Evolutionary conservation across 805 yeast genomes (phyloP).

Genomic region (Candida michaelii): DNA sequence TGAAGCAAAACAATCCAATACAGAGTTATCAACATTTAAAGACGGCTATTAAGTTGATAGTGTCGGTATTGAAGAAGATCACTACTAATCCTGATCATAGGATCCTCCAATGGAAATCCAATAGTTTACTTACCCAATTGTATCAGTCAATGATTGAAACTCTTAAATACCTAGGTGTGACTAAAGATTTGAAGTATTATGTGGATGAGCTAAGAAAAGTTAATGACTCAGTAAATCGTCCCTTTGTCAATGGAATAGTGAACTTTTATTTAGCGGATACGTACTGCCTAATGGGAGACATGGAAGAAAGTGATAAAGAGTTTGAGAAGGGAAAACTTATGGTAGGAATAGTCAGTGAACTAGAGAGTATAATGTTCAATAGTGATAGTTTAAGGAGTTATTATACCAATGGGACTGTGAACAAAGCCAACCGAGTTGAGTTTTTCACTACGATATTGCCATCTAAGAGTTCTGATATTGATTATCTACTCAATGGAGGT

Average conservation of each 20-base stretch:
- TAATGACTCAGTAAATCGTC: slow-evolving; percentile 23
- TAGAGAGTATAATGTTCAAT: neutral
- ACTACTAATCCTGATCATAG: neutral
- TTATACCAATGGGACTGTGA: neutral
- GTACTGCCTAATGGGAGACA: slow-evolving; percentile 7
- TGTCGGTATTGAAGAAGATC: slow-evolving; percentile 48
- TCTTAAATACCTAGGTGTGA: slow-evolving; percentile 50
- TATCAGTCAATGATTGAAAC: slow-evolving; percentile 41
- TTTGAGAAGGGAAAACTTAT: neutral
- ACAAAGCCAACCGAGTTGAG: neutral
- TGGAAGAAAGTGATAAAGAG: neutral
- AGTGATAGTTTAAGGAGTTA: neutral
- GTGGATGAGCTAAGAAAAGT: slow-evolving; percentile 48
- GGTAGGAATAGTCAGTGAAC: neutral
- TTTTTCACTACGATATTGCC: neutral
- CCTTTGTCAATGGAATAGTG: slow-evolving; percentile 11
- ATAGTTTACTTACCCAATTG: slow-evolving; percentile 32
- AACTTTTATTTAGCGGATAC: slow-evolving; percentile 10
- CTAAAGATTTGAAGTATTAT: slow-evolving; percentile 59
- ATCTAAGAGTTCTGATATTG: neutral
- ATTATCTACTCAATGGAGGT: neutral
- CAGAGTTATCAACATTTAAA: slow-evolving; percentile 43
- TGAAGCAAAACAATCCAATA: slow-evolving; percentile 18
- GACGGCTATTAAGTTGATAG: slow-evolving; percentile 49
- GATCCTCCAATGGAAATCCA: slow-evolving; percentile 27